A percentile compares a stretch with the other conserved stretches of the same genome.
Evolutionary conservation across 805 yeast genomes (phyloP).

Genomic region (Sugiyamaella qingdaonensis): DNA sequence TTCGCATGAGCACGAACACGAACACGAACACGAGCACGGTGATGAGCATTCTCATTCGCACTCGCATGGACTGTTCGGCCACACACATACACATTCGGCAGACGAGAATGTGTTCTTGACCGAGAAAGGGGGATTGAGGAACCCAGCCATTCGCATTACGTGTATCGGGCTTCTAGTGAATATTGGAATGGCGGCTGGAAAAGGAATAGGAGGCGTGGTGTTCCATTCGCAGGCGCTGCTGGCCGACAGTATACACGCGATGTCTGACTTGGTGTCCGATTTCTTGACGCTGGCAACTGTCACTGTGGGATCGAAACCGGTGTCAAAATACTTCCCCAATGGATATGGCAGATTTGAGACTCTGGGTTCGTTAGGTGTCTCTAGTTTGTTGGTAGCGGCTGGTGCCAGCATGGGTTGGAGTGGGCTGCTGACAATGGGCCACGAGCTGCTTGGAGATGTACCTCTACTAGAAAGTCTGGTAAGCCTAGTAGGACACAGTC

Average conservation of each 20-base stretch:
- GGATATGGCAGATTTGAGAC: constrained; percentile 95
- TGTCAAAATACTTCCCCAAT: constrained; percentile 62
- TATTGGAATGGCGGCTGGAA: constrained; percentile 78
- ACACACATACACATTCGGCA: constrained; percentile 22
- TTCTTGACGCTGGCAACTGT: constrained; percentile 86
- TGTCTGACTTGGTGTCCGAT: constrained; percentile 86
- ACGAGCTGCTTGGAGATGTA: constrained; percentile 38
- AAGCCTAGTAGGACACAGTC: constrained; percentile 13
- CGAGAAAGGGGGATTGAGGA: constrained; percentile 40
- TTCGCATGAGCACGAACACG: constrained; percentile 9
- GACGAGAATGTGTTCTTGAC: constrained; percentile 20
- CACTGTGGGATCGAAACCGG: constrained; percentile 59
- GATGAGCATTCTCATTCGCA: constrained; percentile 14
- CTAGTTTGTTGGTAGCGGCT: constrained; percentile 76
- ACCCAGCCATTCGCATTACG: constrained; percentile 90
- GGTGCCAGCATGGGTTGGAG: constrained; percentile 87
- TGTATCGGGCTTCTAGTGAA: constrained; percentile 86
- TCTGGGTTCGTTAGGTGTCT: constrained; percentile 84
- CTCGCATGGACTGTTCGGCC: constrained; percentile 15
- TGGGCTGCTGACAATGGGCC: constrained; percentile 32
- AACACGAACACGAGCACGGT: constrained; percentile 4
- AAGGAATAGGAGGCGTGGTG: constrained; percentile 82
- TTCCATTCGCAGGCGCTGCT: constrained; percentile 93
- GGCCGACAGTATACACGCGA: constrained; percentile 93
- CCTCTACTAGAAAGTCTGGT: constrained; percentile 37